Evolutionary conservation across 768 basidiomycete species (phyloP), one percentile per base, ranked within the genome.

Genomic region (Xerocomellus dryophilus): DNA sequence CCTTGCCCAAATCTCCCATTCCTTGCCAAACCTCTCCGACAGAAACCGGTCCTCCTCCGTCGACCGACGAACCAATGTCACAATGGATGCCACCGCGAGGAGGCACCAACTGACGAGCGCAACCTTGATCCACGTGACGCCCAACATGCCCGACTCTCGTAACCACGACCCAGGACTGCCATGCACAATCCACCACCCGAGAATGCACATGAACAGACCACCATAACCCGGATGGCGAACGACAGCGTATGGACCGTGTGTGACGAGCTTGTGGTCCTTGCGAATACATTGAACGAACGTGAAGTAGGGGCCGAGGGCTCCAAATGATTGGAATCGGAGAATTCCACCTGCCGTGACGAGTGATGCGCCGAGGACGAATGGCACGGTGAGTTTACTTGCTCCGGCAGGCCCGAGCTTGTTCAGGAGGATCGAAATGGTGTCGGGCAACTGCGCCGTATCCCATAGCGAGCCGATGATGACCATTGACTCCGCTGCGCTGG

Each of bases 141-240:
- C 21, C 43, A 51, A 32, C 29, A 50, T 14, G 2, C 60, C 52
- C 3, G 56, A 61, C 31, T 3, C 18, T 3, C 44, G 53, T 27
- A 54, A 6, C 53, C 50, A 51, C 31, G 58, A 41, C 7, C 43
- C 56, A 0, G 50, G 48, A 4, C 8, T 43, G 4, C 44, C 50
- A 1, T 56, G 7, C 15, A 44, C 18, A 15, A 50, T 8, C 3
- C 44, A 38, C 29, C 51, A 47, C 4, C 51, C 43, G 10, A 43
- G 0, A 3, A 57, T 31, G 17, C 44, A 54, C 14, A 47, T 35
- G 5, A 54, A 14, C 11, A 56, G 7, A 6, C 54, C 54, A 1
- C 56, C 32, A 34, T 72, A 72, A n/a, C 60, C 59, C 1, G 70
- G 68, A 27, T 72, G 71, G 1, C 70, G 65, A 5, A 71, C 59